A percentile compares a stretch with the other conserved stretches of the same genome.
Conservation (phyloP, 305 asterid species). For the Ajuga reptans region DNA sequence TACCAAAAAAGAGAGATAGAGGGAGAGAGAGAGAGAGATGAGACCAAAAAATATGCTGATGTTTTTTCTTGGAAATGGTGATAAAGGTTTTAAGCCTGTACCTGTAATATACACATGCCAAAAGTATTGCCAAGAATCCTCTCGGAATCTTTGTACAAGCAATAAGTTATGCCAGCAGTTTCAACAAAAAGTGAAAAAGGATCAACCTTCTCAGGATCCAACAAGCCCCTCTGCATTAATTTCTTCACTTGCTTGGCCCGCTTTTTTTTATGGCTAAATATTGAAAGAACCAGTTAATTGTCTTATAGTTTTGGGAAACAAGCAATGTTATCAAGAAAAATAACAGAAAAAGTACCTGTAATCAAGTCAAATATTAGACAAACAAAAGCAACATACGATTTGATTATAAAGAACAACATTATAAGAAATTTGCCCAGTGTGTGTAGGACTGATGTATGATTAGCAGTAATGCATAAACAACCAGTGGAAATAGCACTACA, state of each 20-base stretch:
- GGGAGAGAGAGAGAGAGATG: too few relatives aligned
- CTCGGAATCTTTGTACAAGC: slow-evolving; percentile 82
- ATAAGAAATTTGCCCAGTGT: not conserved
- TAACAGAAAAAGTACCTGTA: not conserved
- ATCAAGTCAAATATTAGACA: not conserved
- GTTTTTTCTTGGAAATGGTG: slow-evolving; percentile 2
- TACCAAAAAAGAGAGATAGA: not conserved
- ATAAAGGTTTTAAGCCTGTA: slow-evolving; percentile 18
- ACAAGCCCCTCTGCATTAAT: slow-evolving; percentile 46
- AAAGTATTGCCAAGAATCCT: slow-evolving; percentile 86
- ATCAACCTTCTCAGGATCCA: slow-evolving; percentile 68
- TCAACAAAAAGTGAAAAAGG: slow-evolving; percentile 64
- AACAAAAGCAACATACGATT: not conserved
- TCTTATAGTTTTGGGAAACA: not conserved
- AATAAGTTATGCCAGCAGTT: slow-evolving; percentile 63
- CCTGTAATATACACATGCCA: slow-evolving; percentile 98
- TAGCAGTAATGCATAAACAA: not conserved
- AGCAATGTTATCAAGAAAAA: not conserved
- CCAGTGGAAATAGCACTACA: not conserved
- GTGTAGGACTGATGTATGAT: not conserved
- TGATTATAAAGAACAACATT: not conserved
- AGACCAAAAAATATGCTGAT: not conserved
- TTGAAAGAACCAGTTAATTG: not conserved
- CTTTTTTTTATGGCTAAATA: slow-evolving; percentile 62
- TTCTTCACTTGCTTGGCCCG: slow-evolving; percentile 72